Evolutionary conservation across 2,329 filamentous ascomycete genomes (phyloP).

Genomic region (Seiridium cupressi): DNA sequence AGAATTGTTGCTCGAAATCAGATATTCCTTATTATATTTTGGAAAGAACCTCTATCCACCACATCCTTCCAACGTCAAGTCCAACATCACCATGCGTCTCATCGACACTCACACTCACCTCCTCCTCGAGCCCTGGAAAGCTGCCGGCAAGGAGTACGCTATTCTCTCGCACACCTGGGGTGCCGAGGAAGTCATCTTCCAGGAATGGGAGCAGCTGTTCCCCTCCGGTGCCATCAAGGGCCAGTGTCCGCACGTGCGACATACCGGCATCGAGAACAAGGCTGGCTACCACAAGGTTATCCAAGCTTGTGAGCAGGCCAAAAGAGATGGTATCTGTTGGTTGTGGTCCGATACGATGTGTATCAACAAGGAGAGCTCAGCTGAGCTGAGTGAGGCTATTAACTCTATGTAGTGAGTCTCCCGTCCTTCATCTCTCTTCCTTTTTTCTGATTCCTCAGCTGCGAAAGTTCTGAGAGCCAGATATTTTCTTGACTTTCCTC

Average conservation of each 20-base stretch:
- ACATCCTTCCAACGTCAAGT: too few relatives aligned
- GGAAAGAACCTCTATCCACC: too few relatives aligned
- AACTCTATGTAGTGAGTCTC: conserved; percentile 30
- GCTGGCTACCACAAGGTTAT: conserved; percentile 31
- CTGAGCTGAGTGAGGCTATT: conserved; percentile 33
- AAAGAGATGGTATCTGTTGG: conserved; percentile 20
- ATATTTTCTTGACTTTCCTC: too few relatives aligned
- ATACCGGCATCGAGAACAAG: conserved; percentile 11
- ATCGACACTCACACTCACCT: conserved; percentile 32
- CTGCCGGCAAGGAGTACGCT: conserved; percentile 24
- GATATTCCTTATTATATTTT: too few relatives aligned
- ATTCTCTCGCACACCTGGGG: conserved; percentile 39
- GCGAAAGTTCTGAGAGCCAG: too few relatives aligned
- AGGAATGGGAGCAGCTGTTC: conserved; percentile 24
- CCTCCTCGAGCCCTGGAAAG: conserved; percentile 13
- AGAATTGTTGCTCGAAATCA: too few relatives aligned
- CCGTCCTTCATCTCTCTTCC: neutral
- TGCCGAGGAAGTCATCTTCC: conserved; percentile 29
- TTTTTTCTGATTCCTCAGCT: conserved; percentile 27
- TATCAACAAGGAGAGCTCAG: conserved; percentile 32
- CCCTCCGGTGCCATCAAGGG: conserved; percentile 14
- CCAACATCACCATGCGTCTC: conserved; percentile 29
- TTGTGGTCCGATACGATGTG: conserved; percentile 37
- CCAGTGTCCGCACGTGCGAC: neutral
- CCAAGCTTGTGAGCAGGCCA: conserved; percentile 26